Conservation (phyloP, 805 yeast genomes). For the Debaryomyces prosopidis region DNA sequence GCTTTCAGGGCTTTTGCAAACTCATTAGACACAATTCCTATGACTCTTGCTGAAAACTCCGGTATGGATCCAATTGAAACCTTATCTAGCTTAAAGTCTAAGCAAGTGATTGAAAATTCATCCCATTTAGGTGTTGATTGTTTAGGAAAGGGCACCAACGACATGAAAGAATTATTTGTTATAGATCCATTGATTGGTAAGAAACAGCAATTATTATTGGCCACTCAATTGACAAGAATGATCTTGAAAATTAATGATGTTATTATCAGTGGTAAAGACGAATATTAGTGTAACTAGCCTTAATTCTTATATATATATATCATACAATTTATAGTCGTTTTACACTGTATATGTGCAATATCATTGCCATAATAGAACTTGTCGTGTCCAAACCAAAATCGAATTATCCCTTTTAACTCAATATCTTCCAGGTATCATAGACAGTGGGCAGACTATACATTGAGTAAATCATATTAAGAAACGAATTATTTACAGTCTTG, state of each 20-base stretch:
- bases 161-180: conserved; percentile 92
- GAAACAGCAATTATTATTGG: conserved; percentile 91
- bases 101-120: conserved; percentile 72
- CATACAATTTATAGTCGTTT: too few species aligned
- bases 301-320: not conserved
- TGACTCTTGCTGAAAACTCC: conserved; percentile 95
- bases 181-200: conserved; percentile 97
- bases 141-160: conserved; percentile 81
- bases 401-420: not conserved
- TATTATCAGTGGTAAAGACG: conserved; percentile 85
- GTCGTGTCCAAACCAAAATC: not conserved
- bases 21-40: conserved; percentile 89
- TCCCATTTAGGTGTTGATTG: conserved; percentile 91
- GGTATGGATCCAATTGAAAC: conserved; percentile 95
- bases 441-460: not conserved
- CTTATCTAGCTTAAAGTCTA: conserved; percentile 77
- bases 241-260: conserved; percentile 95
- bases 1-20: conserved; percentile 94
- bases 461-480: not conserved
- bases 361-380: too few species aligned
- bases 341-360: too few species aligned
- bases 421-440: too few species aligned
- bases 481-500: not conserved
- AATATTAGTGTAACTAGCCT: conserved; percentile 39
- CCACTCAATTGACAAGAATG: conserved; percentile 98